Conservation (phyloP, 192 early-diverging fungal species). For the Coemansia erecta region DNA sequence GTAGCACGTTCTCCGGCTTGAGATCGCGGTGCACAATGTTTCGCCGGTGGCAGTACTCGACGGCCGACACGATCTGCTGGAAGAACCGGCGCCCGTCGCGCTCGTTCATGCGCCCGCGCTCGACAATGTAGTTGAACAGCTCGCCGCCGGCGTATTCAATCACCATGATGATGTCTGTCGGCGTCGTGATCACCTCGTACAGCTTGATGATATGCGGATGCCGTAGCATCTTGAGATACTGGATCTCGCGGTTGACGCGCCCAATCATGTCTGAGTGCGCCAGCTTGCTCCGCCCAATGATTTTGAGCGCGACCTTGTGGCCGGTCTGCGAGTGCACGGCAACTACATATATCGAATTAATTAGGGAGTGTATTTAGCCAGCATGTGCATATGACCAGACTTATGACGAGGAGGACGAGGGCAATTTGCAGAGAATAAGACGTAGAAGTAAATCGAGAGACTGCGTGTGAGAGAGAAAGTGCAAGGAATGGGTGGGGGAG, state of each 20-base stretch:
- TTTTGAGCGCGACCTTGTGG: slow-evolving; percentile 95
- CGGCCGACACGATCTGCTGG: slow-evolving; percentile 93
- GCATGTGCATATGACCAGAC: neutral
- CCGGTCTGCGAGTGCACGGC: slow-evolving; percentile 94
- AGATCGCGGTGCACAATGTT: slow-evolving; percentile 85
- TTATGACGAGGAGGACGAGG: neutral
- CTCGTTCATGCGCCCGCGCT: slow-evolving; percentile 78
- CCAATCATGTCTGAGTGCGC: slow-evolving; percentile 94
- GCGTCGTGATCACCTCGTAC: slow-evolving; percentile 96
- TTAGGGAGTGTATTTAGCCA: neutral
- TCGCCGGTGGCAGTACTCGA: slow-evolving; percentile 93
- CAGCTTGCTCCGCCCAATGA: slow-evolving; percentile 90
- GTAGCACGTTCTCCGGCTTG: slow-evolving; percentile 86
- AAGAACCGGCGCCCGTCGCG: slow-evolving; percentile 87
- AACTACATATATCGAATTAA: slow-evolving; percentile 57
- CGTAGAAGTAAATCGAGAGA: neutral
- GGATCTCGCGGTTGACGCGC: slow-evolving; percentile 95
- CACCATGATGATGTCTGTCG: slow-evolving; percentile 97
- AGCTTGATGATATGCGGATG: slow-evolving; percentile 99
- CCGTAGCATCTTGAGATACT: slow-evolving; percentile 88
- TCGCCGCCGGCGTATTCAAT: slow-evolving; percentile 84
- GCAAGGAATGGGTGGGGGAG: neutral
- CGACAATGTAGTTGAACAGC: slow-evolving; percentile 84
- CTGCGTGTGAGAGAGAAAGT: neutral
- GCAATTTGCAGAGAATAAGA: too few species aligned